Evolutionary conservation across 768 basidiomycete genomes (phyloP).

Genomic region (Lentinula boryana): DNA sequence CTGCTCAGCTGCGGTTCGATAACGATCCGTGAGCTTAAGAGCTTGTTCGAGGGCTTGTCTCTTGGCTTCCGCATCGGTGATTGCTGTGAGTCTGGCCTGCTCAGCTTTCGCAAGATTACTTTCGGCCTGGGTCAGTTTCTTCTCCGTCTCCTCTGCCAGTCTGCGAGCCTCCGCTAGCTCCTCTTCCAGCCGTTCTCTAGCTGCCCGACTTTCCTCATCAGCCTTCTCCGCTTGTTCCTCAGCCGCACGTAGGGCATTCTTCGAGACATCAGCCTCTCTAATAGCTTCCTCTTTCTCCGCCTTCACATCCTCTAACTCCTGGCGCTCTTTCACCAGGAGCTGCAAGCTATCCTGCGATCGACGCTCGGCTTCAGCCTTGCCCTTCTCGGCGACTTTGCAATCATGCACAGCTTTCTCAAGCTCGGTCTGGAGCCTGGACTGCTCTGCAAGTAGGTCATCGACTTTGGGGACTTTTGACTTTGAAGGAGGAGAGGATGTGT

Average conservation of each 20-base stretch:
- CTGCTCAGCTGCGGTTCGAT: not conserved
- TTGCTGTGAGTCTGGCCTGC: not conserved
- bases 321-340: not conserved
- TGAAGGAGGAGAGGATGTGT: not conserved
- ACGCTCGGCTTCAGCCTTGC: conserved; percentile 4
- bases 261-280: not conserved
- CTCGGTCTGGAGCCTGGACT: not conserved
- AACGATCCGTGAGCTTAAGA: not conserved
- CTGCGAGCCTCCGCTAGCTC: not conserved
- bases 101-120: not conserved
- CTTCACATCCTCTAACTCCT: not conserved
- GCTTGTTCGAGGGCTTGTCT: not conserved
- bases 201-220: not conserved
- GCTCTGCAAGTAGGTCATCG: not conserved
- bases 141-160: not conserved
- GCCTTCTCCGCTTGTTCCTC: not conserved
- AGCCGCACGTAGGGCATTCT: not conserved
- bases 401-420: conserved; percentile 1
- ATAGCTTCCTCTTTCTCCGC: not conserved
- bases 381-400: conserved; percentile 2
- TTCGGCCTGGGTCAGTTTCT: not conserved
- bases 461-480: not conserved
- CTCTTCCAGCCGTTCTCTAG: not conserved
- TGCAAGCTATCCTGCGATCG: not conserved
- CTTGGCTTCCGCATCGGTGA: not conserved